Base-by-base conservation (phyloP, 2,329 filamentous ascomycete genomes). In the Colletotrichum theobromicola region DNA sequence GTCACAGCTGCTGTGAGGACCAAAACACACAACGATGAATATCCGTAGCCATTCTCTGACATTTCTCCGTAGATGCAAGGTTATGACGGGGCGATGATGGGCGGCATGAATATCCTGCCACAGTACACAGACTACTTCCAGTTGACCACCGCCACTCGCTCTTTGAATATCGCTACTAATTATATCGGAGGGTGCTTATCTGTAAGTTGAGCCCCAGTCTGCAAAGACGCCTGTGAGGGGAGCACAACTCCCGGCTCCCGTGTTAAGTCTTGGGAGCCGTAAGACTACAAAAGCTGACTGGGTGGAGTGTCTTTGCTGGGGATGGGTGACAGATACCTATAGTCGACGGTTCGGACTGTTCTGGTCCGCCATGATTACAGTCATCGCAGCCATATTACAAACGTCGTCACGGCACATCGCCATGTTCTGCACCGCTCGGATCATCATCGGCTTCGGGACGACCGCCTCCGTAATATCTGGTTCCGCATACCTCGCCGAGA, bases 81-180 rank as follows among this genome's bases (percentile, higher is more conserved):
- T 46, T 68, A 68, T 7, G 66, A 68, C 26, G 66, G 53, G 13
- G 66, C 66, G 4, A 68, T 68, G 66, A 68, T 68, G 66, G 66
- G 66, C 4, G 30, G 70, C 63, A 61, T 72, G 63, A 67, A 72
- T 21, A 72, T 72, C 2, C 15, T 72, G n/a, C 70, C 70, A 4
- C 55, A 67, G 26, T 72, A 72, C 10, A 46, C 24, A 4, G 55
- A 72, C 2, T 72, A 72, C 4, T 72, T 68, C 2, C 1, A 67
- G n/a, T 64, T 72, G 5, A 34, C 53, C 10, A 72, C 70, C 2
- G 26, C 64, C 6, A 61, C 63, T 10, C 30, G 37, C 13, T 67
- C 70, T 10, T 55, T 72, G 34, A 72, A 72, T n/a, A 50, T 72
- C 2, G 64, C 70, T 24, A 67, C 65, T 16, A 67, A 68, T 12